Percentiles rank a stretch among this genome's conserved stretches.
Evolutionary conservation across 1,284 basidiomycete species (phyloP).

Genomic region (Wallemia mellicola): DNA sequence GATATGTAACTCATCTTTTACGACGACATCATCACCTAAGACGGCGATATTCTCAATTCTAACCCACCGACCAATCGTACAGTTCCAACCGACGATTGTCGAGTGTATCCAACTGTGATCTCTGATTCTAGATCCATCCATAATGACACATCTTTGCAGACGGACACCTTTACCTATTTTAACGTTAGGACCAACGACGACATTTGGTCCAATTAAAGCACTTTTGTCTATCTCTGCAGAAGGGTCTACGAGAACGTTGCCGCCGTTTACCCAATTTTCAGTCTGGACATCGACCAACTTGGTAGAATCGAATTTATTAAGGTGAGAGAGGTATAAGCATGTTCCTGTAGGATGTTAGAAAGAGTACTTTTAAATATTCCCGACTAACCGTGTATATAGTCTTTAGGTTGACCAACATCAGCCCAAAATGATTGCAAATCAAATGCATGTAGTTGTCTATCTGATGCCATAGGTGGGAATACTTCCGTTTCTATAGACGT

Average conservation of each 20-base stretch:
- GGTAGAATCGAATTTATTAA: too few relatives aligned
- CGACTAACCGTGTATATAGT: constrained; percentile 18
- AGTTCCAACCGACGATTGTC: constrained; percentile 24
- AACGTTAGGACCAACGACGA: constrained; percentile 21
- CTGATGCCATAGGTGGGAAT: constrained; percentile 22
- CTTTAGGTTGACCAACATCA: constrained; percentile 25
- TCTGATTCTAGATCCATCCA: constrained; percentile 20
- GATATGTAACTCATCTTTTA: constrained; percentile 24
- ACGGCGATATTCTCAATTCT: constrained; percentile 22
- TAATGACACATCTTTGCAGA: constrained; percentile 23
- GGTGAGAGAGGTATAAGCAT: constrained; percentile 23
- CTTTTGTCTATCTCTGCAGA: constrained; percentile 11
- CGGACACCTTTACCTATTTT: constrained; percentile 22
- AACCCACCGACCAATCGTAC: constrained; percentile 22
- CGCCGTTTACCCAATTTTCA: constrained; percentile 22
- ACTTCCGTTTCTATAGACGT: constrained; percentile 25
- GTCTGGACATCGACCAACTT: too few relatives aligned
- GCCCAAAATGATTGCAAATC: constrained; percentile 25
- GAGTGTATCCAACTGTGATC: constrained; percentile 23
- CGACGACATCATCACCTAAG: constrained; percentile 22
- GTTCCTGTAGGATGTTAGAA: too few relatives aligned
- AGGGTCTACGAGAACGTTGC: constrained; percentile 21
- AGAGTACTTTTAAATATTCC: too few relatives aligned
- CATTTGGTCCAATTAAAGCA: constrained; percentile 22
- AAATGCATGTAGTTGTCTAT: constrained; percentile 22